phyloP scores from a whole-genome alignment of 768 basidiomycete genomes.

The Tylopilus plumbeoviolaceoides region DNA sequence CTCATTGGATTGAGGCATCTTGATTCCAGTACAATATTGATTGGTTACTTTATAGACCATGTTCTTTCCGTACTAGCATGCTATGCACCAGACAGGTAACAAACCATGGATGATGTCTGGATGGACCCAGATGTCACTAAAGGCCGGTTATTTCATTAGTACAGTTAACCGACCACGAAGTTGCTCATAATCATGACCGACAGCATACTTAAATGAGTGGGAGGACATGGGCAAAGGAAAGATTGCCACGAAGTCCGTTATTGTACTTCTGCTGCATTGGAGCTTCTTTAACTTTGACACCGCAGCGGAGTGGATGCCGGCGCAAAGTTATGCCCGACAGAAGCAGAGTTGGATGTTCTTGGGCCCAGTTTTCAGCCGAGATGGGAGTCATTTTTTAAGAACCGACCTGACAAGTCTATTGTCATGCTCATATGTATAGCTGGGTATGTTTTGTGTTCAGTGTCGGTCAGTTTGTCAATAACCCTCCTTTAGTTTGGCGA shows the following conservation, averaged over 20 bases:
- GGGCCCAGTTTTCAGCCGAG: conserved; percentile 9
- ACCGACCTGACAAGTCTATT: conserved; percentile 54
- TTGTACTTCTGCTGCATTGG: background rate
- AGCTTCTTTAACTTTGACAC: background rate
- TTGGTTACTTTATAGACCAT: conserved; percentile 25
- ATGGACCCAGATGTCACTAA: conserved; percentile 32
- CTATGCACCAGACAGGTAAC: conserved; percentile 39
- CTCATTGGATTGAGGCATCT: background rate
- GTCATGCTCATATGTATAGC: conserved; percentile 38
- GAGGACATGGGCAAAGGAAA: too few species aligned
- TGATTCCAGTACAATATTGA: too few species aligned
- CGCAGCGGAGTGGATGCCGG: conserved; percentile 38
- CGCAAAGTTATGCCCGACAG: conserved; percentile 49
- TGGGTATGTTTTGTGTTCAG: conserved; percentile 31
- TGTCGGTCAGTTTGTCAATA: background rate
- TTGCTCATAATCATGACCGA: too few species aligned
- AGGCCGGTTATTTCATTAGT: background rate
- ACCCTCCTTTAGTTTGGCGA: background rate
- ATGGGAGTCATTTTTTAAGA: conserved; percentile 51
- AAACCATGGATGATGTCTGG: conserved; percentile 48
- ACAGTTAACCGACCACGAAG: too few species aligned
- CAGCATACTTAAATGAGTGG: background rate
- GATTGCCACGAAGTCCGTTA: background rate
- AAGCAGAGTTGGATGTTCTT: conserved; percentile 37
- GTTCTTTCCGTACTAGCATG: conserved; percentile 25